A percentile compares a stretch with the other conserved stretches of the same genome.
Evolutionary conservation across 176 grass and related monocot genomes (phyloP).

Genomic region (Chrysopogon serrulatus): DNA sequence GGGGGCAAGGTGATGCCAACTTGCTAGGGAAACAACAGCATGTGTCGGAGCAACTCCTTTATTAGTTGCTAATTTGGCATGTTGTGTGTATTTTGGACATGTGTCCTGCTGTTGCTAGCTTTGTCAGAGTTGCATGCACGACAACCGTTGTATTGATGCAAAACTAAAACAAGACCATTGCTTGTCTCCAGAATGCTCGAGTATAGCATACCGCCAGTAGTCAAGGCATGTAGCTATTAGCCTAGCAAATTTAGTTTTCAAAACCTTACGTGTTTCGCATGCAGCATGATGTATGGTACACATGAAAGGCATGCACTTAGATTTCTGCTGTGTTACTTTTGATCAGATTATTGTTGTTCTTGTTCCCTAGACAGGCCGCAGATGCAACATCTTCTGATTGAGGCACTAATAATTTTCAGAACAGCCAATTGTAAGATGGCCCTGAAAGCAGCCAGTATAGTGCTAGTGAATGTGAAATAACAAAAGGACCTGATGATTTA

Average conservation of each 20-base stretch:
- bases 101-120: neutral
- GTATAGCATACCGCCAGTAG: neutral
- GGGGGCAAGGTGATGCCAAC: neutral
- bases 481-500: neutral
- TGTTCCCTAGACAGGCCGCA: neutral
- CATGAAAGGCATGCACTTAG: neutral
- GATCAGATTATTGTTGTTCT: neutral
- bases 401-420: conserved; percentile 13
- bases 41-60: neutral
- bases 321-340: neutral
- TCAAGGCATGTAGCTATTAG: neutral
- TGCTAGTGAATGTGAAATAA: conserved; percentile 25
- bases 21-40: neutral
- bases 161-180: neutral
- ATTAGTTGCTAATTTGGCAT: neutral
- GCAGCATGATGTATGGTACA: neutral
- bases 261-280: neutral
- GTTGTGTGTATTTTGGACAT: neutral
- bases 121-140: neutral
- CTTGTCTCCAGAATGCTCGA: neutral
- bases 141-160: neutral
- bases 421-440: conserved; percentile 16
- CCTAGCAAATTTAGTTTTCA: neutral
- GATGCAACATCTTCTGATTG: conserved; percentile 21
- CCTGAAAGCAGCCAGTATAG: conserved; percentile 21